Percentiles rank a stretch among this genome's conserved stretches.
phyloP scores from a whole-genome alignment of 2,329 filamentous ascomycete species.

The Nothopassalora personata region DNA sequence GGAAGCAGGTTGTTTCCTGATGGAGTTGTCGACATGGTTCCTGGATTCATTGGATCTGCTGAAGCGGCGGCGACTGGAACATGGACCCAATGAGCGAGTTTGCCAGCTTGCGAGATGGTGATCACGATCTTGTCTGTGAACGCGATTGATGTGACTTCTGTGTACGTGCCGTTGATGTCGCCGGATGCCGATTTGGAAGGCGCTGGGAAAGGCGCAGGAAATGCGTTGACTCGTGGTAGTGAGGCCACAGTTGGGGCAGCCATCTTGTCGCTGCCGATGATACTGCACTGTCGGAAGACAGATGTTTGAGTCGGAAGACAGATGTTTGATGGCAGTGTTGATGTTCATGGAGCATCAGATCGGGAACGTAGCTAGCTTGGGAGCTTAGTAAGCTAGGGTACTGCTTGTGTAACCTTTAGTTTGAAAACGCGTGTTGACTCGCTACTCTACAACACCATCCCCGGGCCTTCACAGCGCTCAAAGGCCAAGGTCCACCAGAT shows the following conservation, averaged over 20 bases:
- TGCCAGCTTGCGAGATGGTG: slow-evolving; percentile 79
- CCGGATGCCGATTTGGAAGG: slow-evolving; percentile 44
- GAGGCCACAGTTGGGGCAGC: not conserved
- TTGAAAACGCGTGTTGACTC: too few relatives aligned
- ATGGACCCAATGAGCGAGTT: slow-evolving; percentile 90
- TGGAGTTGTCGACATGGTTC: slow-evolving; percentile 40
- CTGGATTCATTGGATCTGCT: slow-evolving; percentile 58
- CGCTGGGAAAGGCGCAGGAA: slow-evolving; percentile 53
- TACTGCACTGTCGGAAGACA: not conserved
- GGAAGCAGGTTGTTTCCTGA: slow-evolving; percentile 60
- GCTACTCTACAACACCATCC: too few relatives aligned
- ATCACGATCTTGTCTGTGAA: slow-evolving; percentile 90
- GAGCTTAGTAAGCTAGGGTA: too few relatives aligned
- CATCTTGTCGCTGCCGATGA: not conserved
- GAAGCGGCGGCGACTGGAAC: slow-evolving; percentile 67
- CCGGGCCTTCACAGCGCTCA: not conserved
- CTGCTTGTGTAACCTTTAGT: too few relatives aligned
- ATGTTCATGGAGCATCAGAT: too few relatives aligned
- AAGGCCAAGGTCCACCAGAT: not conserved
- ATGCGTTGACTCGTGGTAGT: slow-evolving; percentile 29
- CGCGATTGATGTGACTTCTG: slow-evolving; percentile 64
- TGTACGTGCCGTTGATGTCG: slow-evolving; percentile 61
- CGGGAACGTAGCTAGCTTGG: too few relatives aligned
- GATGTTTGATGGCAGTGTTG: too few relatives aligned
- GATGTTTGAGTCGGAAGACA: too few relatives aligned